These are phyloP conservation scores for Colletotrichum sp. DNA, from an alignment of 2,329 filamentous ascomycete species.

Conservation along the genomic window DNA sequence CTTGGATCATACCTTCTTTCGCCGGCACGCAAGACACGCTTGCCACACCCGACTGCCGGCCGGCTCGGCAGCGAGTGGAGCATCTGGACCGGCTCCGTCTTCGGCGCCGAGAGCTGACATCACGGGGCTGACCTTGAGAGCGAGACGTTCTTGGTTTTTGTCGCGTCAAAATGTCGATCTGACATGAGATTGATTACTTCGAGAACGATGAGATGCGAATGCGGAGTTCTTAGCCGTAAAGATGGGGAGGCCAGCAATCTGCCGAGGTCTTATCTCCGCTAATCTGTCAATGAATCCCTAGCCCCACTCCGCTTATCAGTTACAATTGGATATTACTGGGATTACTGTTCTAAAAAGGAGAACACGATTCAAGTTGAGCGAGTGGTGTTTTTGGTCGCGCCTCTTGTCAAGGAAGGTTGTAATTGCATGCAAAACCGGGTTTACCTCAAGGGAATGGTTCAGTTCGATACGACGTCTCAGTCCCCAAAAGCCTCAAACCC, in stretches of 20 bases:
- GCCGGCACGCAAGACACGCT: not conserved
- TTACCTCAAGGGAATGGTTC: not conserved
- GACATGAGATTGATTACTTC: not conserved
- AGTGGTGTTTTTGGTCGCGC: not conserved
- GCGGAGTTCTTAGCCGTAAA: not conserved
- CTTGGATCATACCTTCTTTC: not conserved
- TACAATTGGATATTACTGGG: not conserved
- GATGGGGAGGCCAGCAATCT: not conserved
- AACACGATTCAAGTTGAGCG: not conserved
- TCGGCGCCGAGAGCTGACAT: not conserved
- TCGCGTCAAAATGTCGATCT: not conserved
- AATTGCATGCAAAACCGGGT: not conserved
- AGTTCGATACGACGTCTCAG: not conserved
- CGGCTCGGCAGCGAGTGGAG: not conserved
- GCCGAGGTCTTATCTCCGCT: not conserved
- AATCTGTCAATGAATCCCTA: not conserved
- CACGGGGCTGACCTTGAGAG: not conserved
- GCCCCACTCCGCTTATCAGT: not conserved
- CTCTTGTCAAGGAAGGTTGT: not conserved
- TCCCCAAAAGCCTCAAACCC: not conserved
- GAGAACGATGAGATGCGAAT: not conserved
- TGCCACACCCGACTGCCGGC: not conserved
- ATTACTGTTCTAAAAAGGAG: not conserved
- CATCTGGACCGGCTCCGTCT: not conserved
- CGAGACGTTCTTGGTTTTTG: accelerated